Evolutionary conservation across 768 basidiomycete genomes (phyloP), one percentile per base, ranked within the genome.

Genomic region (Kondoa malvinella): DNA sequence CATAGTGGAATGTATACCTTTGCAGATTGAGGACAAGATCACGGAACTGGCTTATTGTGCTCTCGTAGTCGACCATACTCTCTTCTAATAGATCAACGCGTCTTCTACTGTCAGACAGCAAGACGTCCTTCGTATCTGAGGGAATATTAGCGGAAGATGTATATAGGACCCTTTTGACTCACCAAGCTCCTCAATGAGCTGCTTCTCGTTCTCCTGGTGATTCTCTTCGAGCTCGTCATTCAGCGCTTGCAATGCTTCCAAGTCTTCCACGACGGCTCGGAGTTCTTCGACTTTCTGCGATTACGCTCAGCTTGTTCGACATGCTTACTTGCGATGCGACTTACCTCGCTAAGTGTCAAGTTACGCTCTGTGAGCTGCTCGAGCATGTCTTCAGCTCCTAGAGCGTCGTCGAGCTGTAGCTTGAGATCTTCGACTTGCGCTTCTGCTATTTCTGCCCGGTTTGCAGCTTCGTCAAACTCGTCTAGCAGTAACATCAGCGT

Each of bases 271-370:
- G 0, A 88, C 89, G 66, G 89, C 86, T 15, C 90, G 84, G 88
- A 96, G 92, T 77, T 96, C 92, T 76, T 97, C 95, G 71, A 96
- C 91, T 84, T 92, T 92, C 89, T 92, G 73, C n/a, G n/a, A n/a
- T n/a, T n/a, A n/a, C n/a, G n/a, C n/a, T n/a, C n/a, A n/a, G n/a
- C n/a, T n/a, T n/a, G n/a, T n/a, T n/a, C n/a, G n/a, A n/a, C n/a
- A 57, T 2, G 16, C 30, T 16, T n/a, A 31, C 15, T 21, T 12
- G 25, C 25, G n/a, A 12, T 57, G n/a, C 25, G 32, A 72, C 78
- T 65, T 71, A 89, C 90, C 82, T 96, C 94, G 69, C 89, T 87
- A 59, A 96, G 83, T 78, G 87, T 83, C 25, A 96, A 81, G 75
- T 95, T 97, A 2, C 92, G 84, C 73, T 95, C 94, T 0, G 94